Evolutionary conservation across 345 rosid genomes (phyloP), one percentile per base, ranked within the genome.

Genomic region (Brassica rapa): DNA sequence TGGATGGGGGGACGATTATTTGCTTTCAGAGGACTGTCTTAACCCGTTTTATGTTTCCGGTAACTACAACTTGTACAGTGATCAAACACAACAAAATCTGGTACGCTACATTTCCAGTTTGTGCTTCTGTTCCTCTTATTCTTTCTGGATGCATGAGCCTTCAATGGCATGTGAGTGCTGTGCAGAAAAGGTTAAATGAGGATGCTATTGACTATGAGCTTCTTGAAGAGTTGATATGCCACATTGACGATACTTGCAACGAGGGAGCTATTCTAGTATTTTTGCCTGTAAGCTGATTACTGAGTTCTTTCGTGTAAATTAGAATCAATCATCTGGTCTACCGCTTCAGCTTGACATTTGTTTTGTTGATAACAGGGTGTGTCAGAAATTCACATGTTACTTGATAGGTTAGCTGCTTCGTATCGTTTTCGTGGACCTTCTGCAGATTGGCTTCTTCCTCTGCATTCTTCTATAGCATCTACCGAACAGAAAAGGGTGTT

Each of bases 1-100:
- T 76, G 90, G 82, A 53, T 92, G 98, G 98, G 96, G 96, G 6
- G 96, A 92, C 66, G 94, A 92, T 65, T 92, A 91, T 71, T 66
- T 88, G 86, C 91, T 92, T 70, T 80, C 85, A n/a, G 96, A 90
- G 81, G 94, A 88, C 61, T 30, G 19, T 85, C 72, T 88, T 62
- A 94, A 94, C 82, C 93, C 96, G 32, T 83, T 83, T 82, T 94
- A 86, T 73, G 71, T 60, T 75, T 80, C 94, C 37, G 86, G 83
- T 74, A 72, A 55, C 76, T 94, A 91, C 78, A 79, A 87, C 78
- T 85, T 89, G 72, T 88, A 86, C 78, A 84, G 86, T 24, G 91
- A 90, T 66, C 93, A 85, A 78, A 91, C 94, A 21, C 90, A 73
- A 70, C 77, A 84, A 79, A 91, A 94, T 82, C 84, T 94, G 92